A percentile compares a stretch with the other conserved stretches of the same genome.
These are phyloP conservation scores for Teratosphaeriaceae sp. DNA, from an alignment of 2,329 filamentous ascomycete species.

Conservation along the genomic window DNA sequence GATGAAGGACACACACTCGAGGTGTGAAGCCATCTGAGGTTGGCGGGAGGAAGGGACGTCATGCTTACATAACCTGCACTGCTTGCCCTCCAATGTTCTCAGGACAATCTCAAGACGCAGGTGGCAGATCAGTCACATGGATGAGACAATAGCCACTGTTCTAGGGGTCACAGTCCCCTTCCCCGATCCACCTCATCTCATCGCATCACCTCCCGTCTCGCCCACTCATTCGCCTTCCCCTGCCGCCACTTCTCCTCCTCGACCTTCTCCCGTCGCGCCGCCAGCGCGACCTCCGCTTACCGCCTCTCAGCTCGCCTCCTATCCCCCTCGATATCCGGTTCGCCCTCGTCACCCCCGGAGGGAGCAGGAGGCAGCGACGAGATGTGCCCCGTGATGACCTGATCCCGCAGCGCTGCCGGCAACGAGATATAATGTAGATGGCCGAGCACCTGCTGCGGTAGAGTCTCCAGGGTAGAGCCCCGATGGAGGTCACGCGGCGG, in stretches of 20 bases:
- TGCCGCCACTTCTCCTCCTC: slow-evolving; percentile 18
- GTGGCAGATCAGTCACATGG: no score
- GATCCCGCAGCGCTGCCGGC: slow-evolving; percentile 53
- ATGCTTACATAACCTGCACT: no score
- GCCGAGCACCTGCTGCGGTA: slow-evolving; percentile 57
- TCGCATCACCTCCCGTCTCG: slow-evolving; percentile 9
- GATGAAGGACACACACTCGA: no score
- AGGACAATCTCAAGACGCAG: no score
- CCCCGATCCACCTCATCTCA: slow-evolving; percentile 11
- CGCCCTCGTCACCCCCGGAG: slow-evolving; percentile 43
- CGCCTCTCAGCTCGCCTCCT: slow-evolving; percentile 32
- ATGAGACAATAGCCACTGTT: no score
- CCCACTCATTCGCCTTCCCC: slow-evolving; percentile 17
- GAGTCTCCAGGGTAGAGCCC: slow-evolving; percentile 47
- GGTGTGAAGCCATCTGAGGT: no score
- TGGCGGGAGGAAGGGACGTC: no score
- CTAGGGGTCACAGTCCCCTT: no score
- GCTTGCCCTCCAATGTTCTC: no score
- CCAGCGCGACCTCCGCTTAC: slow-evolving; percentile 57
- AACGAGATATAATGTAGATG: slow-evolving; percentile 67
- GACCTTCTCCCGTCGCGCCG: slow-evolving; percentile 49
- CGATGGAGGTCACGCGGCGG: slow-evolving; percentile 55
- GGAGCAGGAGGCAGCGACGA: slow-evolving; percentile 47
- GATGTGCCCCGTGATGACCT: slow-evolving; percentile 61
- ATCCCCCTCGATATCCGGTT: slow-evolving; percentile 31